Percentiles rank a stretch among this genome's conserved stretches.
Conservation (phyloP, 768 basidiomycete species). For the Austroboletus eburneus region DNA sequence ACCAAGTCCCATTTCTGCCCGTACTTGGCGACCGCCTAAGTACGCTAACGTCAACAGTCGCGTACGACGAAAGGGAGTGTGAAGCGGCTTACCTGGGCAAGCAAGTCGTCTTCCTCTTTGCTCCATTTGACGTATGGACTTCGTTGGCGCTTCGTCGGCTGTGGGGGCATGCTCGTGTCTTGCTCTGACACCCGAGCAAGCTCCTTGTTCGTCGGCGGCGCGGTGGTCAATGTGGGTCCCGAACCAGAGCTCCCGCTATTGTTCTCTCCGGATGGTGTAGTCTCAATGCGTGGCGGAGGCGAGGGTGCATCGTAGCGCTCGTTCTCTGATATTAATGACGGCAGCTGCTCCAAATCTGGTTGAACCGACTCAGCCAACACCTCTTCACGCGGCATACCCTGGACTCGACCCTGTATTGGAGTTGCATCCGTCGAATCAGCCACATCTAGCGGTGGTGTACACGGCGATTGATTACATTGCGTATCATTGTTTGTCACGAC, state of each 20-base stretch:
- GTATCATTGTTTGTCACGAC: not conserved
- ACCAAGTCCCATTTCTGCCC: constrained; percentile 40
- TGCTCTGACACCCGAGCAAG: constrained; percentile 28
- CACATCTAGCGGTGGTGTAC: not conserved
- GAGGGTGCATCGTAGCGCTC: constrained; percentile 9
- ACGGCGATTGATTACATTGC: not conserved
- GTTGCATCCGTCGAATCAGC: constrained; percentile 12
- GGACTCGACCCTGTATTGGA: constrained; percentile 14
- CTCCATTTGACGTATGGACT: constrained; percentile 43
- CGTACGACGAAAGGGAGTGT: too few relatives aligned
- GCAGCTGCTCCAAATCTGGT: not conserved
- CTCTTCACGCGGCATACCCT: not conserved
- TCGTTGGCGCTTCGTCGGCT: constrained; percentile 31
- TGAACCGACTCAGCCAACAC: not conserved
- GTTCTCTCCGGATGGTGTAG: not conserved
- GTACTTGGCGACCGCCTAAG: constrained; percentile 36
- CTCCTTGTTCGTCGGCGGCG: constrained; percentile 17
- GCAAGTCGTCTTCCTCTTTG: constrained; percentile 39
- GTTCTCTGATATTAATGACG: not conserved
- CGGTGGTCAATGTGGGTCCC: not conserved
- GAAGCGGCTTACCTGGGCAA: constrained; percentile 32
- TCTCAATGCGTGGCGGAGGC: constrained; percentile 5
- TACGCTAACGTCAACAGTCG: too few relatives aligned
- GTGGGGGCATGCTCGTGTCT: constrained; percentile 13
- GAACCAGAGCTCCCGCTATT: not conserved